Evolutionary conservation across 192 early-diverging fungal genomes (phyloP), one percentile per base, ranked within the genome.

Genomic region (Mortierella antarctica): DNA sequence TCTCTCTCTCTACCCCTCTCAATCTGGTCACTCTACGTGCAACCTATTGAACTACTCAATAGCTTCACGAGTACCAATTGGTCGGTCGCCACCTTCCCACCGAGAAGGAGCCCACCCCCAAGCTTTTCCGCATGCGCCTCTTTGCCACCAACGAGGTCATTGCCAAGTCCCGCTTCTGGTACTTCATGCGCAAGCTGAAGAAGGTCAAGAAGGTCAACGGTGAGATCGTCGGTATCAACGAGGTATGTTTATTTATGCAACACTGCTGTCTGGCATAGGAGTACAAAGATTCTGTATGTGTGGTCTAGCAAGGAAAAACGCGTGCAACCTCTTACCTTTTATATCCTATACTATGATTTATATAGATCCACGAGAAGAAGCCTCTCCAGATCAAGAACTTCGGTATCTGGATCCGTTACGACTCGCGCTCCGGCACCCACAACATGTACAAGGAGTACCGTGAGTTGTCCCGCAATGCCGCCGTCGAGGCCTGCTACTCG

Each of bases 381-480:
- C 96, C 96, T 65, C 83, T 90, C 56, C 85, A 87, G 75, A 93
- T 96, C 83, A 99, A 98, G 92, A 99, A 96, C 95, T 99, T 91
- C 84, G 98, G 98, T 81, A 95, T 99, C 91, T 99, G 95, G 95
- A 91, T 99, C 73, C 96, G 97, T 82, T 99, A 99, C 92, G 93
- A 99, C 88, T 99, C 97, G 70, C 95, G 97, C 86, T 97, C 96
- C 52, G 98, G 98, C 75, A 99, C 97, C 71, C 98, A 99, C 96
- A 99, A 99, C 95, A 99, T 99, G 97, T 99, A 99, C 95, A 99
- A 99, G 94, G 98, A 99, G 92, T 99, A 98, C 95, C 94, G 98
- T 80, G 96, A 98, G 89, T 87, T 98, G 79, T 87, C 91, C 81
- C 94, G 98, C 78, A 83, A 82, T 21, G 92, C 83, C 57, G 93